Conservation (phyloP, 2,329 filamentous ascomycete genomes). For the Truncatella angustata region DNA sequence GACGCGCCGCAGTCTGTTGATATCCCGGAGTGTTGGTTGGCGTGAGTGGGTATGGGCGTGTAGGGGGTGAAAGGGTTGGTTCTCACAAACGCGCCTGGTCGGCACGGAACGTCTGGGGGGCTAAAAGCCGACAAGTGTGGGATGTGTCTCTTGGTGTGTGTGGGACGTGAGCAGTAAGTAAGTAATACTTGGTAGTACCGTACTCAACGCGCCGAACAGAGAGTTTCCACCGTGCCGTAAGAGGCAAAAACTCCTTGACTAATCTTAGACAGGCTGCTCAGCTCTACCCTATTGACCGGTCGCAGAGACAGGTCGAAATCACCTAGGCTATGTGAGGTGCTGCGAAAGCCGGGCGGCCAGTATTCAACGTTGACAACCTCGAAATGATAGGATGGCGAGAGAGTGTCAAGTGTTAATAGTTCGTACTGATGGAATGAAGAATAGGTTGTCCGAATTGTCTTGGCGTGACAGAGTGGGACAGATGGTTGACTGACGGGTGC, state of each 20-base stretch:
- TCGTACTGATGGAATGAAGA: neutral
- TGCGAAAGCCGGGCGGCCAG: too few species aligned
- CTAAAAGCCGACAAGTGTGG: slow-evolving; percentile 6
- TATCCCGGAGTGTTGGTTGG: slow-evolving; percentile 1
- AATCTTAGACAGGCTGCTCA: too few species aligned
- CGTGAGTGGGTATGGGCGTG: slow-evolving; percentile 6
- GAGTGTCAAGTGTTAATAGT: neutral
- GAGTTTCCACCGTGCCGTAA: neutral
- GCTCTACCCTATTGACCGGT: neutral
- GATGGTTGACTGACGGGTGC: neutral
- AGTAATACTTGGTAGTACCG: too few species aligned
- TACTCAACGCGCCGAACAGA: neutral
- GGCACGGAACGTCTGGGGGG: slow-evolving; percentile 5
- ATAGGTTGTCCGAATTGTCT: neutral
- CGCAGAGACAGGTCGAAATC: neutral
- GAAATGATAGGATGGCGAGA: neutral
- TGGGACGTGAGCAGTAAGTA: neutral
- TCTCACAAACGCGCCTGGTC: slow-evolving; percentile 3
- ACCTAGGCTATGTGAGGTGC: too few species aligned
- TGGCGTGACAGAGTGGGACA: neutral
- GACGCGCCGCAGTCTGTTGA: slow-evolving; percentile 5
- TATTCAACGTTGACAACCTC: too few species aligned
- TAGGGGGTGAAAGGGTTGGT: slow-evolving; percentile 3
- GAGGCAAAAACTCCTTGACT: too few species aligned
- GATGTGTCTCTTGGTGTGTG: neutral